These are phyloP conservation scores for Brassica cretica DNA, from an alignment of 345 rosid species.

Conservation along the genomic window DNA sequence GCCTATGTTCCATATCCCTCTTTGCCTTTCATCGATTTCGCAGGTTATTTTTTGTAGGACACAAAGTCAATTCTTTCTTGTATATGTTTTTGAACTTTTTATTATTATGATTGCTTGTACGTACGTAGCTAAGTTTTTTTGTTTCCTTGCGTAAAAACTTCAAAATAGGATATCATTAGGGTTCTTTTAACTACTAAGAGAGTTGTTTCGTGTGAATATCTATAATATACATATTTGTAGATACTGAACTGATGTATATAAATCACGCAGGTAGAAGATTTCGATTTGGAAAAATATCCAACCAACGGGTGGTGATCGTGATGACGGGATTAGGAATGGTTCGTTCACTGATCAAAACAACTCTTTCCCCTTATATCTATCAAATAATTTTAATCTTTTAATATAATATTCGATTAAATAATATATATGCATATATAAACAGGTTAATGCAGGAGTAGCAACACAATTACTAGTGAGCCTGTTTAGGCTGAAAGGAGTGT, in stretches of 20 bases:
- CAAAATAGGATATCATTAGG: neutral
- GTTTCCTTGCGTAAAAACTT: neutral
- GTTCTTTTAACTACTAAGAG: neutral
- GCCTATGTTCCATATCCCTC: constrained; percentile 44
- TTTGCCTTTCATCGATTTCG: constrained; percentile 54
- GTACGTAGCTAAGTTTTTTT: neutral
- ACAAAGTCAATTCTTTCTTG: neutral
- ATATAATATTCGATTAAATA: neutral
- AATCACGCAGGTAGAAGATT: constrained; percentile 58
- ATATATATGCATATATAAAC: neutral
- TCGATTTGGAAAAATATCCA: constrained; percentile 51
- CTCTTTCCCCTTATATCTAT: neutral
- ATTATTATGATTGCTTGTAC: neutral
- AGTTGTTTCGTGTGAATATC: neutral
- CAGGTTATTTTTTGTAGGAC: constrained; percentile 42
- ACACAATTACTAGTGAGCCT: constrained; percentile 58
- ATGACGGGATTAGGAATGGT: constrained; percentile 77
- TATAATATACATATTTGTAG: neutral
- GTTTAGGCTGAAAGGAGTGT: constrained; percentile 60
- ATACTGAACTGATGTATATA: neutral
- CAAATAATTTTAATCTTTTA: neutral
- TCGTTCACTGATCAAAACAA: neutral
- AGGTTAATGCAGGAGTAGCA: constrained; percentile 71
- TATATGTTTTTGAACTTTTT: neutral
- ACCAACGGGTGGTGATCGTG: constrained; percentile 52